Conservation (phyloP, 257 asterid species). For the Solanum bukasovii region DNA sequence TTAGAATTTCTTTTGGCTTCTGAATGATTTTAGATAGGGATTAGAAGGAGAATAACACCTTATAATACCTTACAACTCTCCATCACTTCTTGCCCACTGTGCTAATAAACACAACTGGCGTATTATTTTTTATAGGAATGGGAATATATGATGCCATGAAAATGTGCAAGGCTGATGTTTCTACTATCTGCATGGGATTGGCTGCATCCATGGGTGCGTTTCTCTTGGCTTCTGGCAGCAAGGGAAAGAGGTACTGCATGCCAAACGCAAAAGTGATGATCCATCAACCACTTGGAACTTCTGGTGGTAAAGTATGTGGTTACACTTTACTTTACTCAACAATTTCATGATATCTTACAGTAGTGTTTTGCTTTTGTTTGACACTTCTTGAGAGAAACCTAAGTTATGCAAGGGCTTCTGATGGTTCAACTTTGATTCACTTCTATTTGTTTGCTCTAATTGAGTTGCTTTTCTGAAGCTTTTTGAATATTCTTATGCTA, state of each 20-base stretch:
- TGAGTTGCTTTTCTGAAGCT: neutral
- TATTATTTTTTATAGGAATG: slow-evolving; percentile 43
- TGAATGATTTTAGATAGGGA: neutral
- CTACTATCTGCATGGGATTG: slow-evolving; percentile 86
- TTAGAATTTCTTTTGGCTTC: neutral
- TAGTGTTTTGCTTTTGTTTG: neutral
- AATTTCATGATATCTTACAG: neutral
- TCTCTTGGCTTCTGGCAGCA: slow-evolving; percentile 78
- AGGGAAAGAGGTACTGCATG: slow-evolving; percentile 96
- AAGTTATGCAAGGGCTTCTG: neutral
- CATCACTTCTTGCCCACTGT: neutral
- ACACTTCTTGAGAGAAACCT: neutral
- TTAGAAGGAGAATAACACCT: neutral
- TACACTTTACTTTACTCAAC: neutral
- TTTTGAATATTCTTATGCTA: neutral
- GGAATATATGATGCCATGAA: slow-evolving; percentile 99
- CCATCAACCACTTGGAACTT: slow-evolving; percentile 85
- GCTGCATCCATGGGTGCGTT: slow-evolving; percentile 98
- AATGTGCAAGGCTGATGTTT: slow-evolving; percentile 91
- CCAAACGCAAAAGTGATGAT: slow-evolving; percentile 97
- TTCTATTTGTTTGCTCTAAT: neutral
- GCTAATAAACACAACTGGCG: neutral
- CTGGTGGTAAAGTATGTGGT: slow-evolving; percentile 59
- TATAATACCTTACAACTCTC: neutral
- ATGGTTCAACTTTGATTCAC: neutral